These are phyloP conservation scores for Xylariales sp. DNA, from an alignment of 2,329 filamentous ascomycete species.

Conservation along the genomic window DNA sequence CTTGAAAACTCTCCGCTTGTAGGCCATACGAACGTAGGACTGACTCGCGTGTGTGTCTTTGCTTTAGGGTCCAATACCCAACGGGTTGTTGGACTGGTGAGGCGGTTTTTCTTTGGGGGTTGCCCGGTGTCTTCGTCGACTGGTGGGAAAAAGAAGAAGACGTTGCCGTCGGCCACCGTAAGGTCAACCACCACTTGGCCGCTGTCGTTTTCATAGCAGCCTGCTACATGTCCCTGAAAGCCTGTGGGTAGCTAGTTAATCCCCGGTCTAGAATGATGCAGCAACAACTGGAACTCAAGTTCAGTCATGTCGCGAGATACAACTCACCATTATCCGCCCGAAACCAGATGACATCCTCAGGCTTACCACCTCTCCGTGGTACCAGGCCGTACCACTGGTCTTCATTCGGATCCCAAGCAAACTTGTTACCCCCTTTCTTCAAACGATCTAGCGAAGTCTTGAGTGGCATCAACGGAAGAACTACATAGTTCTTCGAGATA, in stretches of 20 bases:
- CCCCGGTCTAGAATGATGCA: too few relatives aligned
- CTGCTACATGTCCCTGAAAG: constrained; percentile 43
- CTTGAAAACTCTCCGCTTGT: constrained; percentile 46
- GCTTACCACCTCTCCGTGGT: constrained; percentile 42
- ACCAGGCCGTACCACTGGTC: constrained; percentile 53
- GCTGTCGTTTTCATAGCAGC: constrained; percentile 42
- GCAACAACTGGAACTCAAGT: too few relatives aligned
- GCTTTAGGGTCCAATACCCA: constrained; percentile 35
- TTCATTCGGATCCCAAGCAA: constrained; percentile 48
- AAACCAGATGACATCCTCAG: constrained; percentile 49
- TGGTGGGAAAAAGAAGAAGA: constrained; percentile 42
- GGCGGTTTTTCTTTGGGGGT: constrained; percentile 24
- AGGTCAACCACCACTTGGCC: constrained; percentile 41
- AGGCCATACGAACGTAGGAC: constrained; percentile 30
- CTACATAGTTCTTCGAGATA: constrained; percentile 41
- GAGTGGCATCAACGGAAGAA: constrained; percentile 43
- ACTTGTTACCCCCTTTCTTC: constrained; percentile 43
- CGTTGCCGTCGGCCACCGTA: constrained; percentile 38
- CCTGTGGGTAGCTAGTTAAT: too few relatives aligned
- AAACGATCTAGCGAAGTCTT: constrained; percentile 40
- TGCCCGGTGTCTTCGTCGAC: constrained; percentile 23
- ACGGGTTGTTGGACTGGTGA: constrained; percentile 34
- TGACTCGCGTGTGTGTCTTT: constrained; percentile 31
- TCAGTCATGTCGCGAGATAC: constrained; percentile 6
- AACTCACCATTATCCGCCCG: constrained; percentile 44